These are phyloP conservation scores for Calonectria pseudoturangicola DNA, from an alignment of 2,329 filamentous ascomycete genomes.

Conservation along the genomic window DNA sequence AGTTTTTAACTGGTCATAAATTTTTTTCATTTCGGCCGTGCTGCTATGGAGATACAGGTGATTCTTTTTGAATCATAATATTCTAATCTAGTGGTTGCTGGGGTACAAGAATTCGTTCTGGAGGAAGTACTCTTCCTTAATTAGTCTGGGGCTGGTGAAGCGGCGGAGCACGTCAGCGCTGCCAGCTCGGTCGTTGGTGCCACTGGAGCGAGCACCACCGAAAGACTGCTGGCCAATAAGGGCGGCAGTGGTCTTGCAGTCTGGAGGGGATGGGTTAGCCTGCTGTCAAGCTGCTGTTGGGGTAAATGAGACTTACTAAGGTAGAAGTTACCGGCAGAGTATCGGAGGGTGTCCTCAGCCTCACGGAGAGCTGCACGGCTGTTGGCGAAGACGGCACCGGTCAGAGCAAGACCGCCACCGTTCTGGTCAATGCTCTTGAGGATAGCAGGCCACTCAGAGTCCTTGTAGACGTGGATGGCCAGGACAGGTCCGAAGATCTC, in stretches of 20 bases:
- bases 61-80: slow-evolving; percentile 11
- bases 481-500: slow-evolving; percentile 91
- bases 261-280: slow-evolving; percentile 13
- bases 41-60: slow-evolving; percentile 37
- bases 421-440: slow-evolving; percentile 63
- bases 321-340: slow-evolving; percentile 75
- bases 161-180: slow-evolving; percentile 69
- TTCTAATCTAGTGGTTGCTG: slow-evolving; percentile 64
- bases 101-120: slow-evolving; percentile 67
- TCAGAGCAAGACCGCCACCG: slow-evolving; percentile 67
- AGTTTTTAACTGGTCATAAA: not conserved
- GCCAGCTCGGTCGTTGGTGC: slow-evolving; percentile 75
- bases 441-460: slow-evolving; percentile 66
- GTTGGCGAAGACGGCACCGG: slow-evolving; percentile 70
- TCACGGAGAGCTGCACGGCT: slow-evolving; percentile 68
- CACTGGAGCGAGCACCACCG: slow-evolving; percentile 70
- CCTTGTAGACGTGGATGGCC: slow-evolving; percentile 85
- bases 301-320: slow-evolving; percentile 59
- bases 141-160: slow-evolving; percentile 70
- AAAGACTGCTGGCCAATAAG: slow-evolving; percentile 75
- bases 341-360: slow-evolving; percentile 70
- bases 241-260: slow-evolving; percentile 75
- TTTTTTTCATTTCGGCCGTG: slow-evolving; percentile 16
- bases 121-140: slow-evolving; percentile 70
- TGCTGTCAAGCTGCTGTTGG: rapidly evolving